These are phyloP conservation scores for Tetracentron sinense DNA, from an alignment of 164 flowering plant genomes.

Conservation along the genomic window DNA sequence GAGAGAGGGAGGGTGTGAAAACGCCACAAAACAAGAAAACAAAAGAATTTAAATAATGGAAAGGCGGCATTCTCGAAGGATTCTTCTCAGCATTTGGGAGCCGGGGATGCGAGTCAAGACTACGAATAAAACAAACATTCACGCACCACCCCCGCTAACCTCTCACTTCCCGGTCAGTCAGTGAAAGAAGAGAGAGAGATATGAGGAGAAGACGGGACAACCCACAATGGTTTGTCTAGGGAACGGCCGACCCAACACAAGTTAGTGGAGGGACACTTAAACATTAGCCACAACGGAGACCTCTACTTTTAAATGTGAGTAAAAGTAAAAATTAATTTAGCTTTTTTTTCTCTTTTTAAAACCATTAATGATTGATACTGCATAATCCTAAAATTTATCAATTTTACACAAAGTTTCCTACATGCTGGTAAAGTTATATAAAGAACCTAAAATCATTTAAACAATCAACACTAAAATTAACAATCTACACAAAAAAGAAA, in stretches of 20 bases:
- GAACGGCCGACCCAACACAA: conserved; percentile 4
- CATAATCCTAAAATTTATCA: too few species aligned
- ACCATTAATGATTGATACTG: too few species aligned
- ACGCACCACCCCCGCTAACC: neutral
- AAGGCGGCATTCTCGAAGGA: conserved; percentile 6
- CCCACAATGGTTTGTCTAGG: neutral
- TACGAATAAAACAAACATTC: neutral
- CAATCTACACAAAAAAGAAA: too few species aligned
- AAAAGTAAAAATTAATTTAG: too few species aligned
- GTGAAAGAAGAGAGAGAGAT: neutral
- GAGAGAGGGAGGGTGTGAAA: too few species aligned
- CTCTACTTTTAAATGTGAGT: too few species aligned
- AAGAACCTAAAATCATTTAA: too few species aligned
- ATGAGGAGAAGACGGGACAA: neutral
- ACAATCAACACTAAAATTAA: too few species aligned
- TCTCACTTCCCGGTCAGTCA: neutral
- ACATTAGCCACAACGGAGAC: neutral
- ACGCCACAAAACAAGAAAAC: neutral
- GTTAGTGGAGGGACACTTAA: neutral
- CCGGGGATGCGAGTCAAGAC: neutral
- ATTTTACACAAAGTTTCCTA: too few species aligned
- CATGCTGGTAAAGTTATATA: too few species aligned
- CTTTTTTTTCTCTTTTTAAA: too few species aligned
- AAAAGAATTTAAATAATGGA: conserved; percentile 7
- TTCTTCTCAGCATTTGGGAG: neutral